These are phyloP conservation scores for Daldinia eschscholtzii DNA, from an alignment of 2,329 filamentous ascomycete genomes.

Conservation along the genomic window DNA sequence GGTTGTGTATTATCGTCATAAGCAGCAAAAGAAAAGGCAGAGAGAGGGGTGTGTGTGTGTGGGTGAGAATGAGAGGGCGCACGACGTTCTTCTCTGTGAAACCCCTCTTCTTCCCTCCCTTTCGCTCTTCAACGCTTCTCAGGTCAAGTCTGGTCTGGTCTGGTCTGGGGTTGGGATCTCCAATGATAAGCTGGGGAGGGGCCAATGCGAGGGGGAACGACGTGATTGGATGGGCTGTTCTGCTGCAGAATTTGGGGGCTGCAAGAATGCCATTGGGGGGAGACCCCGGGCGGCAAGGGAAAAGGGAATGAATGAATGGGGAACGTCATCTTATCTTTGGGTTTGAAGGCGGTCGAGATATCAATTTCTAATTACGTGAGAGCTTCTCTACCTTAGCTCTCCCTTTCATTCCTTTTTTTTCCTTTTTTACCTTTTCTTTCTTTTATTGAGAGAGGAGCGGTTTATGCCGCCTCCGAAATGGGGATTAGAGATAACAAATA, in stretches of 20 bases:
- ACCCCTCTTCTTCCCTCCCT: not conserved
- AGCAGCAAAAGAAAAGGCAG: no score
- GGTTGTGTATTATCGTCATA: no score
- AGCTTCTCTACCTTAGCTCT: no score
- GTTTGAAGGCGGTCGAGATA: slow-evolving; percentile 6
- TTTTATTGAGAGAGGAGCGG: no score
- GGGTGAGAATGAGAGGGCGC: not conserved
- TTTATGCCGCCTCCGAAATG: no score
- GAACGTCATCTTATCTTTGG: slow-evolving; percentile 31
- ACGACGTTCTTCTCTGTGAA: not conserved
- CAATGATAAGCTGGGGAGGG: slow-evolving; percentile 27
- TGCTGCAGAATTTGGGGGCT: not conserved
- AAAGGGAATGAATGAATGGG: not conserved
- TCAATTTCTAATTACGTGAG: slow-evolving; percentile 1
- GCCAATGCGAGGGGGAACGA: not conserved
- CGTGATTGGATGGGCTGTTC: slow-evolving; percentile 24
- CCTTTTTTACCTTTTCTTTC: no score
- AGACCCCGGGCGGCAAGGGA: not conserved
- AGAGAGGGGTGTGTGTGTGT: not conserved
- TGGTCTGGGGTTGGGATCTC: not conserved
- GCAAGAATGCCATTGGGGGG: not conserved
- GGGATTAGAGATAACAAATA: no score
- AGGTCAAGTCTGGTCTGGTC: no score
- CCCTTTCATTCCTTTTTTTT: no score
- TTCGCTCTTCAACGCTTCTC: not conserved